Percentiles rank a stretch among this genome's conserved stretches.
Conservation (phyloP, 148 eudicot species). For the Cornus kousa region DNA sequence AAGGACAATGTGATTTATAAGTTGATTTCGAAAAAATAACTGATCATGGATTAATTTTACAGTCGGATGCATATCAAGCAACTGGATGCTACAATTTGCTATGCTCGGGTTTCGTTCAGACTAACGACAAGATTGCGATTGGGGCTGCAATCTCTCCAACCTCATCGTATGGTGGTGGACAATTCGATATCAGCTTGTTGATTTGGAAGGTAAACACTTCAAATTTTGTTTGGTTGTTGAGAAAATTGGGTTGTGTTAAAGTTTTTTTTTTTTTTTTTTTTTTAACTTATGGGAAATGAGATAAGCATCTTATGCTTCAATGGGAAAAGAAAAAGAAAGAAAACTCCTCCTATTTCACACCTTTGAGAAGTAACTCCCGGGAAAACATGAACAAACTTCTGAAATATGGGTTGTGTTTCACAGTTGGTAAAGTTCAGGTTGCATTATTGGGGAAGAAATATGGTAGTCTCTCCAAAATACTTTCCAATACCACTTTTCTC, state of each 20-base stretch:
- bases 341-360: neutral
- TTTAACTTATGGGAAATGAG: neutral
- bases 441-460: neutral
- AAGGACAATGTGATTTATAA: neutral
- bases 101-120: conserved; percentile 37
- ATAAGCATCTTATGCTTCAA: too few relatives aligned
- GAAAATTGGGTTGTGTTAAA: neutral
- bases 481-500: neutral
- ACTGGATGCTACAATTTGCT: conserved; percentile 40
- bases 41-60: neutral
- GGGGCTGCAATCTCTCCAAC: conserved; percentile 77
- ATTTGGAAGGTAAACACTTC: conserved; percentile 73
- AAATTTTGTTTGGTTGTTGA: neutral
- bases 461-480: neutral
- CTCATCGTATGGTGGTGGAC: conserved; percentile 67
- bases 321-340: too few relatives aligned
- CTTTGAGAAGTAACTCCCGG: neutral
- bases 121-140: conserved; percentile 26
- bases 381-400: neutral
- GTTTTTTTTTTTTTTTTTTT: too few relatives aligned
- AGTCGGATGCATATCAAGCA: conserved; percentile 35
- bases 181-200: conserved; percentile 78
- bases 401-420: neutral
- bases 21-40: neutral
- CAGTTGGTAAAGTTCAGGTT: neutral